phyloP scores from a whole-genome alignment of 768 basidiomycete genomes.

The Tulasnella sp. region DNA sequence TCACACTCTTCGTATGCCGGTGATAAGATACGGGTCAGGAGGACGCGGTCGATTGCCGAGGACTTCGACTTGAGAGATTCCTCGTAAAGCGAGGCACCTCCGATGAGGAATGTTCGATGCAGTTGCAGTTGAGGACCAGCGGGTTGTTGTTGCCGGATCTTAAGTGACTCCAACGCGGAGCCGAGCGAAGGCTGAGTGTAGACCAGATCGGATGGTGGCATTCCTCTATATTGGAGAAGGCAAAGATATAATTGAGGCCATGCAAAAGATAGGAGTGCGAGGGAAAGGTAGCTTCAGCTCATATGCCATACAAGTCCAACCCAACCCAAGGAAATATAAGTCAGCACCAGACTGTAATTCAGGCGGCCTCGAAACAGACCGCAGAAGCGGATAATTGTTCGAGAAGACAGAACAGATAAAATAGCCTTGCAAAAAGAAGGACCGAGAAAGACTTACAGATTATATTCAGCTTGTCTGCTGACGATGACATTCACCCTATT shows the following conservation, averaged over 20 bases:
- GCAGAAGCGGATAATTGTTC: neutral
- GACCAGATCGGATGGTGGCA: constrained; percentile 2
- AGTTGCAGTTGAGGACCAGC: constrained; percentile 28
- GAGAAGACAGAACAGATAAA: neutral
- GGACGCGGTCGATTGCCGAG: constrained; percentile 59
- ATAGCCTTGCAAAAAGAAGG: neutral
- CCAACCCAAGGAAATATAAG: neutral
- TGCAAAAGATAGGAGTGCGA: no score
- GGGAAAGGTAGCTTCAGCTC: no score
- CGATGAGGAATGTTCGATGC: constrained; percentile 73
- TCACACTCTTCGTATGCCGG: constrained; percentile 78
- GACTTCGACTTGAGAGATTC: constrained; percentile 41
- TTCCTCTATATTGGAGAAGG: neutral
- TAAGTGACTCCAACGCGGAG: constrained; percentile 33
- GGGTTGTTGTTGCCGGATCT: constrained; percentile 21
- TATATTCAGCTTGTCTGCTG: constrained; percentile 46
- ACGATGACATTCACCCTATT: constrained; percentile 71
- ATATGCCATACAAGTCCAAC: no score
- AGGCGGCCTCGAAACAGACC: neutral
- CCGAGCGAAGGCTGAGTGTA: constrained; percentile 33
- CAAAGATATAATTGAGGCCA: no score
- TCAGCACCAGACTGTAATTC: neutral
- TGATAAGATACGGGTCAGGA: constrained; percentile 72
- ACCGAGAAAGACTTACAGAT: constrained; percentile 41
- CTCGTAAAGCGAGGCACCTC: constrained; percentile 78